Evolutionary conservation across 805 yeast species (phyloP).

Genomic region (Wickerhamomyces mucosus): DNA sequence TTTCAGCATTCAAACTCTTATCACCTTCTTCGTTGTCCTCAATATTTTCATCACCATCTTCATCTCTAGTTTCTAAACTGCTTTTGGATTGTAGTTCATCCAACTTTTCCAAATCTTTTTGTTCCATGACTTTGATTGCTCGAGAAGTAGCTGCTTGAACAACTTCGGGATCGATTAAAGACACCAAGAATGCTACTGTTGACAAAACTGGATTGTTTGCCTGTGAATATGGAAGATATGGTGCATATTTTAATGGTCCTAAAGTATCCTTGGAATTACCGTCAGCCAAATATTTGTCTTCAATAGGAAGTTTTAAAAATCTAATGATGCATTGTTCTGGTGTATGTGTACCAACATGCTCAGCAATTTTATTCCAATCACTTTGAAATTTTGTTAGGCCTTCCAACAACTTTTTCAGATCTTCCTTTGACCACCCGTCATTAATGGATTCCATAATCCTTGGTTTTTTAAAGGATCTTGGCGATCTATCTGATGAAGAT

Average conservation of each 20-base stretch:
- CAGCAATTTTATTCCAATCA: conserved; percentile 75
- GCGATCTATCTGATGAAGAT: not conserved
- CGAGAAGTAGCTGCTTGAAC: conserved; percentile 72
- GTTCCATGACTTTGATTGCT: conserved; percentile 34
- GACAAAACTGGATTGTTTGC: conserved; percentile 91
- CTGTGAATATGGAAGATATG: conserved; percentile 75
- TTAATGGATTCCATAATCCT: conserved; percentile 26
- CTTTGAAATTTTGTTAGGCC: conserved; percentile 54
- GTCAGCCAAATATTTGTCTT: conserved; percentile 54
- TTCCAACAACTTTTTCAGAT: conserved; percentile 48
- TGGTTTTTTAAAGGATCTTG: conserved; percentile 23
- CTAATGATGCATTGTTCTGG: conserved; percentile 74
- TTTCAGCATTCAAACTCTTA: conserved; percentile 1
- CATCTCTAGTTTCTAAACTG: conserved; percentile 7
- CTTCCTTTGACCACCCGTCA: conserved; percentile 59
- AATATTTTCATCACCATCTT: conserved; percentile 21
- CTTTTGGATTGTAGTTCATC: conserved; percentile 12
- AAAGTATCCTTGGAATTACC: conserved; percentile 25
- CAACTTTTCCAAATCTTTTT: conserved; percentile 13
- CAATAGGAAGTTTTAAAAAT: conserved; percentile 73
- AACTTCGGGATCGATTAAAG: conserved; percentile 76
- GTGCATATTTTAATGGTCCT: conserved; percentile 73
- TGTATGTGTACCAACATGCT: conserved; percentile 55
- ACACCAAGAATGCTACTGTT: conserved; percentile 81
- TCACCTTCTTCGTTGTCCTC: conserved; percentile 34